Conservation (phyloP, 2,329 filamentous ascomycete genomes). For the Lomentospora prolificans region DNA sequence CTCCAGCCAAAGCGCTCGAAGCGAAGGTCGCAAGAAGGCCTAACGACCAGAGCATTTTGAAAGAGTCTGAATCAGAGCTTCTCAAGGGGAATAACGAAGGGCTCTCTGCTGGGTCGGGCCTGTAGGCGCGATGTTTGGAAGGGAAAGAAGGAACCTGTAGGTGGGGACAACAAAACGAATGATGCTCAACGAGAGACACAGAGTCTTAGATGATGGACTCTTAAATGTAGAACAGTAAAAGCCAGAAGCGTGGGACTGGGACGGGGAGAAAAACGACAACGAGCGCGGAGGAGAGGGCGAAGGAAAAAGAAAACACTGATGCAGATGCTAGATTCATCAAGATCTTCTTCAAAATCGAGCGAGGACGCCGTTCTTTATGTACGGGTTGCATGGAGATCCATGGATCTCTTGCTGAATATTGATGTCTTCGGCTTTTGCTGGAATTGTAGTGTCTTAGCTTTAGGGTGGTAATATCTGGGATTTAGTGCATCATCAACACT, state of each 20-base stretch:
- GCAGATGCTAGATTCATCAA: neutral
- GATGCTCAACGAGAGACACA: too few species aligned
- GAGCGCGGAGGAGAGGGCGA: neutral
- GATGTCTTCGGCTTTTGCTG: neutral
- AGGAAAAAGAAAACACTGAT: neutral
- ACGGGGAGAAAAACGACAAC: too few species aligned
- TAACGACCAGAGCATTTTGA: conserved; percentile 1
- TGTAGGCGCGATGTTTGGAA: too few species aligned
- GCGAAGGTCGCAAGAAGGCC: neutral
- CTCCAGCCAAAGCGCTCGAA: conserved; percentile 8
- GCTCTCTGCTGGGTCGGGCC: too few species aligned
- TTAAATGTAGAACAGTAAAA: too few species aligned
- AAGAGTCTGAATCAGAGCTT: neutral
- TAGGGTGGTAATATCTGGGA: too few species aligned
- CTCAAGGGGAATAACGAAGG: neutral
- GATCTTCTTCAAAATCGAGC: neutral
- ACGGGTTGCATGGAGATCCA: neutral
- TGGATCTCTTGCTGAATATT: neutral
- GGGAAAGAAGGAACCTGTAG: too few species aligned
- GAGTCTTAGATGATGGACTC: too few species aligned
- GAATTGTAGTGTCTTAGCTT: neutral
- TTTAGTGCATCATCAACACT: too few species aligned
- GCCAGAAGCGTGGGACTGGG: too few species aligned
- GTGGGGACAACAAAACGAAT: too few species aligned
- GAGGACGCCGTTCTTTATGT: neutral